Base-by-base conservation (phyloP, 2,329 filamentous ascomycete genomes). In the Dryadomyces quercus-mongolicae region DNA sequence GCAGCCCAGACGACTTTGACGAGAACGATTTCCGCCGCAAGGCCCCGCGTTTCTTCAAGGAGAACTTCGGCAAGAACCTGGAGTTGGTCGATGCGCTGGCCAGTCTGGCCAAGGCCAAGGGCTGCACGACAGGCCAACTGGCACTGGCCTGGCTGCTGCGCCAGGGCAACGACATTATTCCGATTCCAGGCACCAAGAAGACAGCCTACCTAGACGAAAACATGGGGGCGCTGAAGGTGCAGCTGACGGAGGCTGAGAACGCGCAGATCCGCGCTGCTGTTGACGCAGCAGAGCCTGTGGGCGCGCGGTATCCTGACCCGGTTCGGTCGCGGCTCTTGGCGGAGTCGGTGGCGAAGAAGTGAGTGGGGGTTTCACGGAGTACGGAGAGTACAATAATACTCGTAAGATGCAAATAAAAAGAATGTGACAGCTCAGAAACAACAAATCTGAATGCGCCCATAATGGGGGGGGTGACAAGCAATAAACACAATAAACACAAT, bases 61-160 rank as follows among this genome's bases (percentile, higher is more conserved):
- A 72, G 36, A 76, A 75, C 57, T 76, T 78, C 55, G 65, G 70
- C 43, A 70, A 71, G 57, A 82, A 81, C 62, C 56, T 68, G 18
- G n/a, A 57, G 48, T 52, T 65, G 18, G 63, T 65, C 12, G 57
- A 62, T 40, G 45, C 58, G 44, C 55, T 68, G 43, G 46, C 60
- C 38, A 57, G 60, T 3, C 3, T 67, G 1, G 64, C 66, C 5
- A 53, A 55, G 38, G 18, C 53, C 13, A 65, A 67, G 57, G 69
- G 69, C 2, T 70, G 68, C 54, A 77, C 76, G 0, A 59, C 71
- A 2, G 67, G 70, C 1, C 78, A 83, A 65, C 67, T 83, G 13
- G 74, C 74, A 2, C 63, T 84, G 9, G 76, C 74, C 1, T 84
- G 80, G 80, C 67, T 81, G 34, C 62, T 72, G 43, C 64, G 66